Base-by-base conservation (phyloP, 2,329 filamentous ascomycete species). In the Monilinia aucupariae region DNA sequence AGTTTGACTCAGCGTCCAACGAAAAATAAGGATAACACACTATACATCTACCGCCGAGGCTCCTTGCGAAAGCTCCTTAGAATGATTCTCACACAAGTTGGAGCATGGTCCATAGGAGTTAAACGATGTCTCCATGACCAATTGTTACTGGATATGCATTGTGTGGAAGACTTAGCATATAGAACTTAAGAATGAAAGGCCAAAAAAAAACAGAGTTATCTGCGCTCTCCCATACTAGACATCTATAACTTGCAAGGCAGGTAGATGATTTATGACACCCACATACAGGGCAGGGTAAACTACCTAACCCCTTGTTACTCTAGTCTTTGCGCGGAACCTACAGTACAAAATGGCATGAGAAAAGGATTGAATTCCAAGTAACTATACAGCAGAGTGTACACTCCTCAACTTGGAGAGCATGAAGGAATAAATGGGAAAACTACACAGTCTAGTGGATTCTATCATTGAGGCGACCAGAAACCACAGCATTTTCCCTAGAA, bases 41-140 rank as follows among this genome's bases (percentile, higher is more conserved):
- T 41, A 20, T 4, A 20, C 0, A 54, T n/a, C n/a, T n/a, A 27
- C 22, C 27, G 2, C 15, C 8, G 34, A 9, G 4, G 7, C 1
- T 2, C 5, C 5, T 32, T 12, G 10, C 2, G 4, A n/a, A 39
- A 7, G 9, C 1, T 6, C 3, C 4, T 20, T 27, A 15, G 2
- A n/a, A 43, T 20, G 2, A 4, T n/a, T 4, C 9, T 8, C 4
- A 43, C 45, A 12, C 10, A 1, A 7, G 6, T 9, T 22, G 10
- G 13, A 45, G 8, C 22, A 12, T 32, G 25, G 37, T 55, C 25
- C 15, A 34, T 43, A 4, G 3, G 13, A 43, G n/a, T 8, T 20
- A 30, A 45, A 32, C 25, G n/a, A 10, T 32, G 17, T 10, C 25
- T 30, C 12, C 25, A 13, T 12, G n/a, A 30, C 6, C 12, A 32